Percentiles rank a stretch among this genome's conserved stretches.
Evolutionary conservation across 441 rosid species (phyloP).

Genomic region (Pelargonium cotyledonis): DNA sequence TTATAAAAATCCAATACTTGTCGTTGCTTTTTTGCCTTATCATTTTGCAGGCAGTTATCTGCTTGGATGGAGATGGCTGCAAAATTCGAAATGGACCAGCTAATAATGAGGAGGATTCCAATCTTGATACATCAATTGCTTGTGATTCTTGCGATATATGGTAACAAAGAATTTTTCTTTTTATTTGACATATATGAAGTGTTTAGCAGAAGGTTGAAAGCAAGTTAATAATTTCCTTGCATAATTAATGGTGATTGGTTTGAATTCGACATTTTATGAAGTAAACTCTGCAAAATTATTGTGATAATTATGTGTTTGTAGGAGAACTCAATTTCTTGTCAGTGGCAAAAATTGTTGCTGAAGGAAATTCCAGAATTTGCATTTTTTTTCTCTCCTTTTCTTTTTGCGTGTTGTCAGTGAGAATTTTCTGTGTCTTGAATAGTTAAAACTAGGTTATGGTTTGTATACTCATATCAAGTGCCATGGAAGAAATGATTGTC

Average conservation of each 20-base stretch:
- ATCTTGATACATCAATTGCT: constrained; percentile 94
- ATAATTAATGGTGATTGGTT: constrained; percentile 2
- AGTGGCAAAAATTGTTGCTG: not conserved
- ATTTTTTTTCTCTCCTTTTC: not conserved
- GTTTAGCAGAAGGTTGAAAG: not conserved
- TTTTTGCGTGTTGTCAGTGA: not conserved
- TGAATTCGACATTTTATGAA: not conserved
- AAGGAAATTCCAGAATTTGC: not conserved
- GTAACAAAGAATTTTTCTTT: constrained; percentile 33
- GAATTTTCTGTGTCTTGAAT: not conserved
- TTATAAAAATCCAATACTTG: constrained; percentile 30
- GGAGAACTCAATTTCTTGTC: constrained; percentile 1
- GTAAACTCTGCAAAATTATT: not conserved
- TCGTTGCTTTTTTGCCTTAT: constrained; percentile 14
- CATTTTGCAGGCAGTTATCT: constrained; percentile 88
- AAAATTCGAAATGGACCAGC: constrained; percentile 57
- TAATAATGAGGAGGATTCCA: constrained; percentile 49
- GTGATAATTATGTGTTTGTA: not conserved
- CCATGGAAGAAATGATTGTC: not conserved
- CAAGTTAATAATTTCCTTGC: not conserved
- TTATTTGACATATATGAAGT: not conserved
- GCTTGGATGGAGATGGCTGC: constrained; percentile 97
- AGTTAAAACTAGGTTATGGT: not conserved
- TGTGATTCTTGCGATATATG: constrained; percentile 96
- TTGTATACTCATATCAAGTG: not conserved